Base-by-base conservation (phyloP, 116 monocot genomes). In the Phalaenopsis hybrid region DNA sequence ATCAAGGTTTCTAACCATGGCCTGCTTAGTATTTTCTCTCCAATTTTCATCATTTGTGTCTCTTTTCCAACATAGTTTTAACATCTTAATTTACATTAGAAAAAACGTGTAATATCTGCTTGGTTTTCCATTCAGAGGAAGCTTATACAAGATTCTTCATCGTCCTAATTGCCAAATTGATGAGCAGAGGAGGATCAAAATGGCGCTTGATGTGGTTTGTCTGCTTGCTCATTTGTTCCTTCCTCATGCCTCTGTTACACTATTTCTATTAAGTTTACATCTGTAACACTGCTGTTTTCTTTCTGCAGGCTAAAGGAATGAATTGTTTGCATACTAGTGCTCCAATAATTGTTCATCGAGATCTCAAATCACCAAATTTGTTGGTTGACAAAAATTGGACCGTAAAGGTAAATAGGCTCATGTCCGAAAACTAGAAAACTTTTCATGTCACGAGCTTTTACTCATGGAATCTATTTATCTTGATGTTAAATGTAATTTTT, bases 151-250 rank as follows among this genome's bases (percentile, higher is more conserved):
- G 61, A 92, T 99, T 84, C 89, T 99, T 88, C 99, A 99, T 85
- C 99, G 99, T 67, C 92, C 95, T 79, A 88, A 92, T 91, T 95
- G 92, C 81, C 94, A 95, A 83, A 93, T 99, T 89, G 99, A 99
- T 79, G 92, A 99, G 81, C 94, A 91, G 82, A 89, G 92, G 1
- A 84, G 99, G 82, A 95, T 99, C 50, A 92, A 95, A 79, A 99
- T 99, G 99, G 99, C 99, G n/a, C 90, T 93, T 83, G 95, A 95
- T 91, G 95, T 99, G 92, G 99, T 99, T 88, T n/a, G 25, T 31
- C 17, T 81, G 31, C 61, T 84, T 23, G 46, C 57, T 43, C 2
- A n/a, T 81, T 59, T 67, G 59, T 20, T 51, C 18, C 23, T 23
- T 50, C 51, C 8, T 52, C 28, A 3, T 31, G 18, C 13, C 31